phyloP scores from a whole-genome alignment of 1,284 basidiomycete genomes.

The Papiliotrema flavescens region DNA sequence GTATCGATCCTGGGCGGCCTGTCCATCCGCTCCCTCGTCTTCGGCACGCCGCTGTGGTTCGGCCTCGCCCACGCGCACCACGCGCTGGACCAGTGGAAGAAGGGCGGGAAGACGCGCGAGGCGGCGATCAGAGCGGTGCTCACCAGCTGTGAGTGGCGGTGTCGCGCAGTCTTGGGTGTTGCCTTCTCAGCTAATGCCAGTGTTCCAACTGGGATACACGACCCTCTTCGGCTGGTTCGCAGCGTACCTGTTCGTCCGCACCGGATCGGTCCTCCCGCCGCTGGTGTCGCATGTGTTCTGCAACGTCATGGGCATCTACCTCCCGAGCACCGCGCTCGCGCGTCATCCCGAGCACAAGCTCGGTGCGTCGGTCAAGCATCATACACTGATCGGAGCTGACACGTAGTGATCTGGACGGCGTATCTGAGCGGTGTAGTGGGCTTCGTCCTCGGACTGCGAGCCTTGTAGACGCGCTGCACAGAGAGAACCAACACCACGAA shows the following conservation, averaged over 20 bases:
- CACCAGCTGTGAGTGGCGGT: constrained; percentile 59
- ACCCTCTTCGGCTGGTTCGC: constrained; percentile 88
- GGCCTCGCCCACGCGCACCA: constrained; percentile 91
- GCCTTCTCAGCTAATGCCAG: constrained; percentile 50
- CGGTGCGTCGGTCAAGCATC: neutral
- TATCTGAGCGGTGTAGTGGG: constrained; percentile 43
- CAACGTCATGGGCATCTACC: constrained; percentile 76
- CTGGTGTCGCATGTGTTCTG: constrained; percentile 81
- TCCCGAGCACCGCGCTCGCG: constrained; percentile 30
- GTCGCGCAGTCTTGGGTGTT: neutral
- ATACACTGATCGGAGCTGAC: neutral
- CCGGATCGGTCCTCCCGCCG: constrained; percentile 53
- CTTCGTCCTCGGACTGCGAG: constrained; percentile 25
- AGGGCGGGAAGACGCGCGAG: constrained; percentile 59
- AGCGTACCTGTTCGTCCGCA: constrained; percentile 74
- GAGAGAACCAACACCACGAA: no score
- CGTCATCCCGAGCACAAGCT: constrained; percentile 32
- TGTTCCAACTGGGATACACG: constrained; percentile 83
- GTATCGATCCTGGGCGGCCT: constrained; percentile 67
- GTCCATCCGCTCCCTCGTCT: constrained; percentile 61
- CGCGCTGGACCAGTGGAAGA: constrained; percentile 75
- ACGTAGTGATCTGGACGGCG: constrained; percentile 25
- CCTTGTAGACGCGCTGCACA: neutral
- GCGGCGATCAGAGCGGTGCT: constrained; percentile 61
- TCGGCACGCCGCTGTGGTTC: constrained; percentile 79